Percentiles rank a stretch among this genome's conserved stretches.
Evolutionary conservation across 352 stramenopile genomes (phyloP).

Genomic region (Thraustochytrium sp.): DNA sequence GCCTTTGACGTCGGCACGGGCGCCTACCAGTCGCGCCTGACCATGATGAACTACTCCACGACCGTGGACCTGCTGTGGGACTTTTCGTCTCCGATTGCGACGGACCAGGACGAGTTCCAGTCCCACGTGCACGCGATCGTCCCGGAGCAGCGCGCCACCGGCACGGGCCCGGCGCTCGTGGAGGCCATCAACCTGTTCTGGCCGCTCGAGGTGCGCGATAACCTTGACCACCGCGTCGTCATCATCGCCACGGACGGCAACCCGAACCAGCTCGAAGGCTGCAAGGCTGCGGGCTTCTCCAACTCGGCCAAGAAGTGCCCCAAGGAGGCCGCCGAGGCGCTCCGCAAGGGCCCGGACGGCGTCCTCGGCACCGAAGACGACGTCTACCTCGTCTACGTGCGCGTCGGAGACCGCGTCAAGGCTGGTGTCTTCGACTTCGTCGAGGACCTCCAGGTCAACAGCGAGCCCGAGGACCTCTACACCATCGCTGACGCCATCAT

Average conservation of each 20-base stretch:
- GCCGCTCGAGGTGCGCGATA: background rate
- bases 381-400: slow-evolving; percentile 4
- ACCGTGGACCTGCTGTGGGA: background rate
- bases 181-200: background rate
- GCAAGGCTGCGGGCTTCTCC: background rate
- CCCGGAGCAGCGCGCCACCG: background rate
- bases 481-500: background rate
- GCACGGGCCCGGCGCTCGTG: background rate
- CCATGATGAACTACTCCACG: background rate
- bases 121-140: background rate
- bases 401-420: background rate
- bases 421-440: background rate
- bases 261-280: background rate
- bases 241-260: background rate
- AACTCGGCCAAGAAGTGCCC: background rate
- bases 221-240: background rate
- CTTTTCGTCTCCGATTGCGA: background rate
- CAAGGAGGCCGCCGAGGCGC: background rate
- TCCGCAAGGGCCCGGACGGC: background rate
- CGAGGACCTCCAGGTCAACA: background rate
- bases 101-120: background rate
- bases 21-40: background rate
- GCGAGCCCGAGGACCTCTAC: background rate
- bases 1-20: background rate
- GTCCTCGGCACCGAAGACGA: background rate